These are phyloP conservation scores for Pseudonectria foliicola DNA, from an alignment of 2,329 filamentous ascomycete genomes.

Conservation along the genomic window DNA sequence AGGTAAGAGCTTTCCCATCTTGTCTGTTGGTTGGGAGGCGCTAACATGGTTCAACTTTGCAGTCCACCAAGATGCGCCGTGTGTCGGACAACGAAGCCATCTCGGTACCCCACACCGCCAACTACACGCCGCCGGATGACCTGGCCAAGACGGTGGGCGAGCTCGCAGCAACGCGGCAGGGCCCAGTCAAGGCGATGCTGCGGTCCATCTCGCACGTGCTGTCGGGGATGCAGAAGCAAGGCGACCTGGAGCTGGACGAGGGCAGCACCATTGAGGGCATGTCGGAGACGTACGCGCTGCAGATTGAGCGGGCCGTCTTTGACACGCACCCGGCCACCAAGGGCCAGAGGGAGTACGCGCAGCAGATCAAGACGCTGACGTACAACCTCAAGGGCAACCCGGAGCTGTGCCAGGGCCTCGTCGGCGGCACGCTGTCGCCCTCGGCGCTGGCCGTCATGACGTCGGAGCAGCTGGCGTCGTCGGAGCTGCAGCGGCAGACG, in stretches of 20 bases:
- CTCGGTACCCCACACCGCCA: slow-evolving; percentile 20
- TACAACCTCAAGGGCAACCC: slow-evolving; percentile 88
- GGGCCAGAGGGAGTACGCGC: slow-evolving; percentile 43
- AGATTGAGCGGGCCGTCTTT: slow-evolving; percentile 68
- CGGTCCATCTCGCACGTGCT: slow-evolving; percentile 64
- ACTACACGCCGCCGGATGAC: slow-evolving; percentile 45
- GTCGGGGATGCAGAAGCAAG: slow-evolving; percentile 57
- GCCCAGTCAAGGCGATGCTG: slow-evolving; percentile 61
- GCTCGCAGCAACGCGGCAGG: slow-evolving; percentile 58
- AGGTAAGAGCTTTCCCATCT: slow-evolving; percentile 31
- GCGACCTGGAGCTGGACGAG: slow-evolving; percentile 54
- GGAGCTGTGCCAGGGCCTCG: slow-evolving; percentile 65
- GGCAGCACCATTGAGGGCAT: slow-evolving; percentile 57
- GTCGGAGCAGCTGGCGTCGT: slow-evolving; percentile 82
- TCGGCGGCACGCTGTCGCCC: slow-evolving; percentile 65
- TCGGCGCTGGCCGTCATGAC: slow-evolving; percentile 81
- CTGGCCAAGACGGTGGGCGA: slow-evolving; percentile 44
- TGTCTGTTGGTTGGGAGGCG: neutral
- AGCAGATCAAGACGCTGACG: slow-evolving; percentile 66
- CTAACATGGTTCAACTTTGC: neutral
- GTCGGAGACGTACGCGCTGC: slow-evolving; percentile 64
- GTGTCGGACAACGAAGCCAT: slow-evolving; percentile 42
- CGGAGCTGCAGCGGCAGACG: slow-evolving; percentile 74
- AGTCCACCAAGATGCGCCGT: slow-evolving; percentile 45
- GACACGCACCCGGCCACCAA: slow-evolving; percentile 44